Evolutionary conservation across 306 rosid genomes (phyloP).

Genomic region (Citrullus amarus): DNA sequence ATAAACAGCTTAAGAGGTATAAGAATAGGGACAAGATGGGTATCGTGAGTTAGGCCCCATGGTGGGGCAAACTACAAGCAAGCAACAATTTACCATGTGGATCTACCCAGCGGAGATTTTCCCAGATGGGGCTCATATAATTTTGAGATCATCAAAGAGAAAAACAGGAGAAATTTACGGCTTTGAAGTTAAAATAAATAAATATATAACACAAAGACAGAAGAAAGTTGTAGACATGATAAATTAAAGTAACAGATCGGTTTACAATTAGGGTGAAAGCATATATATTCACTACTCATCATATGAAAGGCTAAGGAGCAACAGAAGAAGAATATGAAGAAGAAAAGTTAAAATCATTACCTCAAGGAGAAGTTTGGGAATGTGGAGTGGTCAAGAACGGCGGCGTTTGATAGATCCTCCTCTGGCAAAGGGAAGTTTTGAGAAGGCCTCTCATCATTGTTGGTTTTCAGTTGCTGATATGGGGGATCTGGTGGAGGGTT

Average conservation of each 20-base stretch:
- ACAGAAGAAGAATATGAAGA: neutral
- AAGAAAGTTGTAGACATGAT: neutral
- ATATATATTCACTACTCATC: neutral
- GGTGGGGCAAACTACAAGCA: conserved; percentile 17
- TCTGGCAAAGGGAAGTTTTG: conserved; percentile 18
- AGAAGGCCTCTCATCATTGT: conserved; percentile 22
- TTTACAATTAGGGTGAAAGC: neutral
- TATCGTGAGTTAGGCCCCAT: conserved; percentile 23
- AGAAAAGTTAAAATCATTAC: conserved; percentile 10
- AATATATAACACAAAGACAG: conserved; percentile 13
- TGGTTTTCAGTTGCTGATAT: conserved; percentile 18
- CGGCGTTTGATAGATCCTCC: conserved; percentile 28
- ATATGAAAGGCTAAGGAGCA: neutral
- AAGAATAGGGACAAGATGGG: conserved; percentile 22
- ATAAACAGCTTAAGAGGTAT: neutral
- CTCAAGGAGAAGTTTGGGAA: conserved; percentile 44
- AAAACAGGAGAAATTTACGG: neutral
- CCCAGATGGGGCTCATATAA: neutral
- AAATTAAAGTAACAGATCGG: neutral
- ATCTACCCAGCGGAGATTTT: conserved; percentile 22
- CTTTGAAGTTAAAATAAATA: neutral
- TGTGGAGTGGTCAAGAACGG: conserved; percentile 14
- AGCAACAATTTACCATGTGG: conserved; percentile 21
- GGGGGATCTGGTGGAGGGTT: conserved; percentile 45
- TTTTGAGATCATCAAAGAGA: neutral